These are phyloP conservation scores for Capsicum rhomboideum DNA, from an alignment of 257 asterid genomes.

Conservation along the genomic window DNA sequence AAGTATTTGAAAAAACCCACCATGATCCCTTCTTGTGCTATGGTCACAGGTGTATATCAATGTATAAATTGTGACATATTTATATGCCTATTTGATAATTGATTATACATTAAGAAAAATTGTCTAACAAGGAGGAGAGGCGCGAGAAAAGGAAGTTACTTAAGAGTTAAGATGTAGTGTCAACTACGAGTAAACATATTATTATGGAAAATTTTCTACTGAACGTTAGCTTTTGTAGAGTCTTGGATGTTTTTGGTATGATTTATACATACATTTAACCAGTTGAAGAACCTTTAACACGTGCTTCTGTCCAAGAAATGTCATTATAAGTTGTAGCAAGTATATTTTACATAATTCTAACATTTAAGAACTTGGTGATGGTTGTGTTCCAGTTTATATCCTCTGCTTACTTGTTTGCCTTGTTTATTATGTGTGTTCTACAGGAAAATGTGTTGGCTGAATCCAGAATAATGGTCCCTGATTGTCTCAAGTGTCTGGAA, in stretches of 20 bases:
- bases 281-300: neutral
- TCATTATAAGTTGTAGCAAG: neutral
- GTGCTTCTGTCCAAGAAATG: neutral
- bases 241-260: too few species aligned
- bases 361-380: neutral
- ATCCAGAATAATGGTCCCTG: slow-evolving; percentile 94
- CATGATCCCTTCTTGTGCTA: neutral
- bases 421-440: slow-evolving; percentile 1
- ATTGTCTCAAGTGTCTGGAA: slow-evolving; percentile 78
- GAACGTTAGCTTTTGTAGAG: neutral
- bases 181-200: neutral
- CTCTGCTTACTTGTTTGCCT: neutral
- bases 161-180: neutral
- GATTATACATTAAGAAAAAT: neutral
- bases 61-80: neutral
- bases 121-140: neutral
- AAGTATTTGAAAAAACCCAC: neutral
- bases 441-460: too few species aligned
- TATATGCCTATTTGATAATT: neutral
- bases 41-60: neutral
- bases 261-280: neutral
- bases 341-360: neutral
- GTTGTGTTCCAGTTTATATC: neutral
- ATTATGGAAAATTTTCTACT: neutral
- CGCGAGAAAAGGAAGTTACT: neutral